Conservation (phyloP, 768 basidiomycete species). For the Strobilomyces dryophilus region DNA sequence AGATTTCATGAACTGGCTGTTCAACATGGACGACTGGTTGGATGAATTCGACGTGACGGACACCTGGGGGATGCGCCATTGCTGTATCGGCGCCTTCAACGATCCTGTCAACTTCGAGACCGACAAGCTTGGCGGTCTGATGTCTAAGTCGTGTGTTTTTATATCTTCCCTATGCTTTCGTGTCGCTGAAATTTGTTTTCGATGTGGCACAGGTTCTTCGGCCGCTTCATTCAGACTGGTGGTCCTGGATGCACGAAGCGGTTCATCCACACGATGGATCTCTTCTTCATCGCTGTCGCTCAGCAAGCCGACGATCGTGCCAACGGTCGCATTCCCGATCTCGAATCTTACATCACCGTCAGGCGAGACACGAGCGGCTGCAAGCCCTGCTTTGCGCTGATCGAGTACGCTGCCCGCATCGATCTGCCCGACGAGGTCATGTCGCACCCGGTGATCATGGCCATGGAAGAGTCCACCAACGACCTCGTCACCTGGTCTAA, state of each 20-base stretch:
- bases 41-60: slow-evolving; percentile 35
- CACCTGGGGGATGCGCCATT: slow-evolving; percentile 29
- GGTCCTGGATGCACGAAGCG: slow-evolving; percentile 38
- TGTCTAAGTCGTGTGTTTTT: slow-evolving; percentile 33
- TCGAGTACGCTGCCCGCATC: slow-evolving; percentile 51
- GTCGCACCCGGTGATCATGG: slow-evolving; percentile 44
- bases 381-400: slow-evolving; percentile 47
- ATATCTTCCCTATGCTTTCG: neutral
- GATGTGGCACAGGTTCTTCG: slow-evolving; percentile 32
- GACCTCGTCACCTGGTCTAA: slow-evolving; percentile 52
- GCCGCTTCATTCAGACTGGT: slow-evolving; percentile 34
- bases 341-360: slow-evolving; percentile 51
- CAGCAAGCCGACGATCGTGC: slow-evolving; percentile 42
- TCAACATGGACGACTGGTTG: slow-evolving; percentile 40
- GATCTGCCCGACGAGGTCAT: slow-evolving; percentile 53
- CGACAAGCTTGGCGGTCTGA: slow-evolving; percentile 25
- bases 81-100: slow-evolving; percentile 28
- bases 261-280: slow-evolving; percentile 38
- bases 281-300: slow-evolving; percentile 40
- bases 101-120: slow-evolving; percentile 28
- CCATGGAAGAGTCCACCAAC: slow-evolving; percentile 44
- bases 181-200: neutral
- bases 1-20: slow-evolving; percentile 57
- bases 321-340: slow-evolving; percentile 34
- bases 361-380: slow-evolving; percentile 53